phyloP scores from a whole-genome alignment of 2,329 filamentous ascomycete genomes.

The Bimuria novae-zelandiae region DNA sequence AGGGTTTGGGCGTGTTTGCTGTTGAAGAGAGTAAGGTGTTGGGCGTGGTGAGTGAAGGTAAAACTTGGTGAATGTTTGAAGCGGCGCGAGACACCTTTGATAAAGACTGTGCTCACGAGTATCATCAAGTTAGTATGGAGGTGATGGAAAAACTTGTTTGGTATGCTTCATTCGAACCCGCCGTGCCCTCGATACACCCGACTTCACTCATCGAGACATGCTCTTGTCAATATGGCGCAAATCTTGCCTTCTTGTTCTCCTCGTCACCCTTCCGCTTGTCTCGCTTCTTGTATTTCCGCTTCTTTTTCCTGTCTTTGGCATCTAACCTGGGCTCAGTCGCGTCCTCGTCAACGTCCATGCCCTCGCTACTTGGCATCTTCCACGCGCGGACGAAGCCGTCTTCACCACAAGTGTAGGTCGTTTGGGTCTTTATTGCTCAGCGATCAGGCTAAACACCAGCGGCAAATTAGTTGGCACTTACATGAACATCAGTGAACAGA shows the following conservation, averaged over 20 bases:
- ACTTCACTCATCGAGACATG: too few species aligned
- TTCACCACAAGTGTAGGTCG: slow-evolving; percentile 55
- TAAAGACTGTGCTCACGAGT: too few species aligned
- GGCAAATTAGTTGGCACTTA: slow-evolving; percentile 30
- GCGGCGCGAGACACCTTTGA: neutral
- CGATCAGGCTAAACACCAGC: too few species aligned
- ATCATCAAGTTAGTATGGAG: too few species aligned
- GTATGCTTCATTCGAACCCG: too few species aligned
- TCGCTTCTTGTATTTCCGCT: slow-evolving; percentile 26
- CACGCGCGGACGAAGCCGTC: slow-evolving; percentile 53
- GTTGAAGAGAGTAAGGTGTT: neutral
- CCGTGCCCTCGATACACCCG: too few species aligned
- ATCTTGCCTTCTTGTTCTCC: slow-evolving; percentile 42
- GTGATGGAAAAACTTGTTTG: too few species aligned
- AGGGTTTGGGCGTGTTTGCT: neutral
- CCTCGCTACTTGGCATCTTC: slow-evolving; percentile 32
- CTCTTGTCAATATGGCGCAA: slow-evolving; percentile 42
- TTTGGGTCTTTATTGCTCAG: slow-evolving; percentile 36
- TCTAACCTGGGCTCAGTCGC: slow-evolving; percentile 19
- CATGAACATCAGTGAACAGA: slow-evolving; percentile 46
- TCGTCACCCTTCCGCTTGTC: slow-evolving; percentile 34
- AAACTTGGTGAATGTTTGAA: neutral
- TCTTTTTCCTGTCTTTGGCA: slow-evolving; percentile 5
- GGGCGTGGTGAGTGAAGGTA: neutral
- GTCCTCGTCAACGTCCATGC: slow-evolving; percentile 37